Percentiles rank a stretch among this genome's conserved stretches.
Conservation (phyloP, 108 stramenopile genomes). For the Fistulifera pelliculosa region DNA sequence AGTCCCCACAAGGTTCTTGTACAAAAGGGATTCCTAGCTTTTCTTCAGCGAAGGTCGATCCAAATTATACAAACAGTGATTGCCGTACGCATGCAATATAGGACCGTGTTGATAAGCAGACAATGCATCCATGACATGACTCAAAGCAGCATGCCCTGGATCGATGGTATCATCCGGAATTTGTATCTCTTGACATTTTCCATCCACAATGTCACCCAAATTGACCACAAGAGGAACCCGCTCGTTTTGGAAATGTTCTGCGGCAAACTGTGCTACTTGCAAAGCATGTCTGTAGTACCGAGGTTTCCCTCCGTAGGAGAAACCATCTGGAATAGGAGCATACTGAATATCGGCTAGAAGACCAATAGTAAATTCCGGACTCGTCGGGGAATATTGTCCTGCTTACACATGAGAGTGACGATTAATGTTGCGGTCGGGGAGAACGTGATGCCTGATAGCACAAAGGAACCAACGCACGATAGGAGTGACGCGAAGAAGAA, state of each 20-base stretch:
- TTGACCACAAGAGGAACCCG: slow-evolving; percentile 54
- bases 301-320: slow-evolving; percentile 46
- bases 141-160: slow-evolving; percentile 33
- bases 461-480: no score
- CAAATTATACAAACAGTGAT: slow-evolving; percentile 85
- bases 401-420: no score
- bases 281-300: slow-evolving; percentile 71
- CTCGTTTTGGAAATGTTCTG: slow-evolving; percentile 48
- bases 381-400: no score
- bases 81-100: slow-evolving; percentile 78
- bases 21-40: slow-evolving; percentile 65
- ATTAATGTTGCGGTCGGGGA: no score
- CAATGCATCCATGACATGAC: slow-evolving; percentile 53
- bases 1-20: slow-evolving; percentile 30
- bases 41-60: slow-evolving; percentile 34
- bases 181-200: slow-evolving; percentile 56
- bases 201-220: slow-evolving; percentile 82
- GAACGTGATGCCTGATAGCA: no score
- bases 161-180: slow-evolving; percentile 20
- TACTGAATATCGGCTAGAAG: slow-evolving; percentile 80
- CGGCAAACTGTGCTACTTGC: slow-evolving; percentile 45
- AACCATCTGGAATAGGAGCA: slow-evolving; percentile 78
- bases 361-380: slow-evolving; percentile 39
- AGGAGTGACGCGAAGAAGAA: no score
- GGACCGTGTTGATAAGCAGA: slow-evolving; percentile 35